These are phyloP conservation scores for Cubamyces lactineus DNA, from an alignment of 768 basidiomycete genomes.

Conservation along the genomic window DNA sequence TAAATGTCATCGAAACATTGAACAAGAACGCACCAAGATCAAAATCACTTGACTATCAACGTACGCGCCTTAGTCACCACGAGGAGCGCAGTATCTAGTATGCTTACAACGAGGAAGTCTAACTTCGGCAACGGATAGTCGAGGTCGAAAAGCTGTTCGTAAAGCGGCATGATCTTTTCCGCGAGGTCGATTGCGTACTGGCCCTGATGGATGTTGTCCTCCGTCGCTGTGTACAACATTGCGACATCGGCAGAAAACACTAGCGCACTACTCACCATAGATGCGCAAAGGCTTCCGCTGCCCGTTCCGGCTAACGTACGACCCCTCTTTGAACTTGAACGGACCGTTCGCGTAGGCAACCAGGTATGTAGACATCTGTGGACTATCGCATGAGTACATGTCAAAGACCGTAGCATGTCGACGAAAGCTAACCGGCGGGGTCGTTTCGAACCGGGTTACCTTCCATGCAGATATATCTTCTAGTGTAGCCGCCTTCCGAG, in stretches of 20 bases:
- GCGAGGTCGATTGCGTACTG: conserved; percentile 90
- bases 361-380: conserved; percentile 82
- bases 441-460: conserved; percentile 77
- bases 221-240: conserved; percentile 56
- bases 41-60: conserved; percentile 63
- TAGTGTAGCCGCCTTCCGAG: conserved; percentile 42
- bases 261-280: conserved; percentile 54
- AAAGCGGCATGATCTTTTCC: conserved; percentile 79
- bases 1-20: too few relatives aligned
- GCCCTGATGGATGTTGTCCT: conserved; percentile 81
- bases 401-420: not conserved
- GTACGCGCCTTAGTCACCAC: conserved; percentile 27
- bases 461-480: conserved; percentile 60
- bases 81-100: not conserved
- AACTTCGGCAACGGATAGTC: conserved; percentile 93
- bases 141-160: conserved; percentile 91
- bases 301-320: conserved; percentile 71
- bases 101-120: conserved; percentile 80
- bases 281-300: conserved; percentile 85
- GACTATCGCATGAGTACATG: not conserved
- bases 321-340: conserved; percentile 73
- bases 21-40: conserved; percentile 60
- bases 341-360: conserved; percentile 85
- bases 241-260: not conserved
- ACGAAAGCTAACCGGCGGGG: conserved; percentile 57